Evolutionary conservation across 805 yeast species (phyloP), one percentile per base, ranked within the genome.

Genomic region (Candida ascalaphidarum): DNA sequence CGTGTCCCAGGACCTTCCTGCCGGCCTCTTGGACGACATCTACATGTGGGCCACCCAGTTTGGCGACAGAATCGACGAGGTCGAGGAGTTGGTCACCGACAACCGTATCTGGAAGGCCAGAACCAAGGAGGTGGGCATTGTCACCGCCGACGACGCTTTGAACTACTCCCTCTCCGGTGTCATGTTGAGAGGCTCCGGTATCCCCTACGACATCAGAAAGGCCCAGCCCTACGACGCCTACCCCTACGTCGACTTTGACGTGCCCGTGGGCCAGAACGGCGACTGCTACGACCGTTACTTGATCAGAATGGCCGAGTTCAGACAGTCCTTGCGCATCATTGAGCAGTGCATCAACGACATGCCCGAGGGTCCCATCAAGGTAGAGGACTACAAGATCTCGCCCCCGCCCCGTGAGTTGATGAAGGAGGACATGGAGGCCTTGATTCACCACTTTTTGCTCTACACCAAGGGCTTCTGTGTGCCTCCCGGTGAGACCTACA

Each of bases 41-140:
- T 84, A 81, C 59, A 83, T 83, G 89, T 84, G 95, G 95, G 94
- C 94, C 32, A 84, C 95, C 14, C 95, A 84, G 65, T 84, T 84
- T 44, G 95, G 94, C 52, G 95, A 84, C 63, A 75, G 95, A 64
- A 61, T 84, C 41, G 95, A 84, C 55, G 95, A 84, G 59, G 77
- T 81, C 38, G 95, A 84, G 63, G 95, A 84, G 60, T 70, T 84
- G 61, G 69, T 80, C 40, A 82, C 95, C 27, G 94, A 82, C 51
- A 84, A 84, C 61, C 79, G 95, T 62, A 84, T 84, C 57, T 84
- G 95, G 95, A 80, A 78, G 61, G 81, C 79, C 52, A 77, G 95
- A 66, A 81, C 94, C 15, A 59, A 75, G 32, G 86, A 75, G 42
- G 77, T 84, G 36, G 95, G 95, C 46, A 68, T 71, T 23, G 77